Base-by-base conservation (phyloP, 2,329 filamentous ascomycete species). In the Cladobotryum mycophilum region DNA sequence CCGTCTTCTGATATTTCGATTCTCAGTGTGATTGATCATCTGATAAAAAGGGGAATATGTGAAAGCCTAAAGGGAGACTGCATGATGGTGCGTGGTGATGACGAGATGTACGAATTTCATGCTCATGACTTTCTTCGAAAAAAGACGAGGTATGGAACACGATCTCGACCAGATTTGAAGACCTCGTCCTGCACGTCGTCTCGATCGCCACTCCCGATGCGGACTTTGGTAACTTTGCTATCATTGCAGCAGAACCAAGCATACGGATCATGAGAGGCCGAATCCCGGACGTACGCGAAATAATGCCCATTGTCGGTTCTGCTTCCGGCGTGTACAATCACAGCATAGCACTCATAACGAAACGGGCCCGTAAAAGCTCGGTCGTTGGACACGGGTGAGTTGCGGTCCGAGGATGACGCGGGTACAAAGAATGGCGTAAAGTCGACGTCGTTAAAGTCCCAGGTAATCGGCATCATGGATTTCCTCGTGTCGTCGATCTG, bases 331-430 rank as follows among this genome's bases (percentile, higher is more conserved):
- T 96, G 91, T 55, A 87, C 77, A 48, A 95, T 81, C 6, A 96
- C 86, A 2, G 85, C 92, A 64, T 95, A 96, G 47, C 88, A 85
- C 62, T 95, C 86, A 67, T 96, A 99, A 5, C 75, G 71, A 62
- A 87, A 89, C 0, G 87, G 85, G 1, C 68, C 70, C 2, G 61
- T 58, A 51, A 78, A 75, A 13, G 70, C 70, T 9, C 60, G 66
- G 51, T 74, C 71, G 37, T 67, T 58, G 5, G 64, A 67, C 14
- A 59, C 49, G 60, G 70, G 48, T 60, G 66, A 53, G 12, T 62
- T 63, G 53, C 15, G 41, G 41, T 43, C 41, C 14, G 17, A 20
- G 13, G 41, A 20, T 20, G 41, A 14, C 7, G 41, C 7, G 15
- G 17, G 17, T 45, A 73, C 64, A 53, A 71, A 74, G 58, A 70